Conservation (phyloP, 306 rosid species). For the Echinosophora koreensis region DNA sequence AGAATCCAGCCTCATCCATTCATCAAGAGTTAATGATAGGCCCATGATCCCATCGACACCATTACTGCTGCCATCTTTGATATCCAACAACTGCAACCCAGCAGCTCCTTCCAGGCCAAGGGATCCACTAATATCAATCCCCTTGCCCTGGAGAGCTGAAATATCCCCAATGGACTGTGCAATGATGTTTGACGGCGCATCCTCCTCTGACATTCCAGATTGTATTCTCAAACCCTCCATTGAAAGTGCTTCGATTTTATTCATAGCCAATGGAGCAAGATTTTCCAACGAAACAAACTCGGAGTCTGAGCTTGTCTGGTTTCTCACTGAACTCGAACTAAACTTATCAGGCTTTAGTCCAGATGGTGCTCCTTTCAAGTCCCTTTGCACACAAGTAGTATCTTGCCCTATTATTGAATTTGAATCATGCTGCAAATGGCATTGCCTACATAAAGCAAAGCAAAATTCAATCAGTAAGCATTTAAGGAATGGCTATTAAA, state of each 20-base stretch:
- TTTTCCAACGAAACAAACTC: conserved; percentile 92
- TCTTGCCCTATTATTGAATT: conserved; percentile 56
- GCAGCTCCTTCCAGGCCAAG: conserved; percentile 89
- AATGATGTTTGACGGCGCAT: conserved; percentile 81
- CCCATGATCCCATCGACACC: conserved; percentile 86
- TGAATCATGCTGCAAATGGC: conserved; percentile 57
- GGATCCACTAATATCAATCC: conserved; percentile 60
- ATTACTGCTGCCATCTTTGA: conserved; percentile 55
- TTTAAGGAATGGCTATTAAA: conserved; percentile 10
- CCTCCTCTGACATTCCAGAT: conserved; percentile 86
- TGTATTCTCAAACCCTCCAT: conserved; percentile 97
- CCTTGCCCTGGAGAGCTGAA: conserved; percentile 78
- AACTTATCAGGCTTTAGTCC: conserved; percentile 50
- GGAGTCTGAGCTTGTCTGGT: conserved; percentile 65
- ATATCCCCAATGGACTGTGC: conserved; percentile 69
- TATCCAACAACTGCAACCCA: conserved; percentile 84
- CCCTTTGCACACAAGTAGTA: conserved; percentile 40
- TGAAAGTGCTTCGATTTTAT: conserved; percentile 98
- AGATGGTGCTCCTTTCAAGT: conserved; percentile 56
- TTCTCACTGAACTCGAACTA: conserved; percentile 53
- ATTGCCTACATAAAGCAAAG: conserved; percentile 66
- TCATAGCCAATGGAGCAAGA: conserved; percentile 97
- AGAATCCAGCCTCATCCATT: conserved; percentile 91
- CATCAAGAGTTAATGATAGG: conserved; percentile 86
- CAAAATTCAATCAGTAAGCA: conserved; percentile 41